Evolutionary conservation across 2,329 filamentous ascomycete genomes (phyloP), one percentile per base, ranked within the genome.

Genomic region (Beauveria sp.): DNA sequence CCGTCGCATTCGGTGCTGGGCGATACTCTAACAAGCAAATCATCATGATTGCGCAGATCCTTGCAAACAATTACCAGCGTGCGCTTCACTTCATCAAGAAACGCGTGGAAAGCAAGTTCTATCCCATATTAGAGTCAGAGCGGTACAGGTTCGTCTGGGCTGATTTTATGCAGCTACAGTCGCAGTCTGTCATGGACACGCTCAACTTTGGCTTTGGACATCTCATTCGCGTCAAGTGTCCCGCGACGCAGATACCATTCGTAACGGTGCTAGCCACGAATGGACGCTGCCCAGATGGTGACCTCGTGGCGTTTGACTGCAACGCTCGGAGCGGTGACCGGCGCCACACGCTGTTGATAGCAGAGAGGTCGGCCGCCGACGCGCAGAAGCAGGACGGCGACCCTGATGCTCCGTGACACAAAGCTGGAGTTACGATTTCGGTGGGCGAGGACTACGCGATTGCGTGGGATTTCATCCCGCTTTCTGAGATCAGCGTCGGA

Each of bases 41-140:
- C 12, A 14, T 56, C 38, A 56, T 56, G 53, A 56, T 56, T 45
- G 53, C 53, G 53, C 53, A 56, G 26, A 46, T 14, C 14, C 53
- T 56, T 16, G 22, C 24, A n/a, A 45, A 46, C 12, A 56, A 56
- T 24, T 56, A 56, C 53, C 18, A 56, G 5, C 53, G 53, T 5
- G 53, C 53, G 22, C 18, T 56, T 20, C 53, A 24, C 4, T 56
- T 20, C 24, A 20, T 56, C 26, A 22, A 20, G 9, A 14, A 31
- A 3, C 38, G 18, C 6, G 10, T 18, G 8, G 53, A 56, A 24
- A 24, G 3, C 40, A 56, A 5, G 8, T 56, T 56, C 38, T 26
- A 31, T 20, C 53, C 24, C 5, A 20, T 20, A 28, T 7, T 56
- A 5, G 14, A n/a, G 40, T 31, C 53, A 24, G 53, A 45, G 26